Percentiles rank a stretch among this genome's conserved stretches.
phyloP scores from a whole-genome alignment of 202 grass and related monocot genomes.

The Setaria italica region DNA sequence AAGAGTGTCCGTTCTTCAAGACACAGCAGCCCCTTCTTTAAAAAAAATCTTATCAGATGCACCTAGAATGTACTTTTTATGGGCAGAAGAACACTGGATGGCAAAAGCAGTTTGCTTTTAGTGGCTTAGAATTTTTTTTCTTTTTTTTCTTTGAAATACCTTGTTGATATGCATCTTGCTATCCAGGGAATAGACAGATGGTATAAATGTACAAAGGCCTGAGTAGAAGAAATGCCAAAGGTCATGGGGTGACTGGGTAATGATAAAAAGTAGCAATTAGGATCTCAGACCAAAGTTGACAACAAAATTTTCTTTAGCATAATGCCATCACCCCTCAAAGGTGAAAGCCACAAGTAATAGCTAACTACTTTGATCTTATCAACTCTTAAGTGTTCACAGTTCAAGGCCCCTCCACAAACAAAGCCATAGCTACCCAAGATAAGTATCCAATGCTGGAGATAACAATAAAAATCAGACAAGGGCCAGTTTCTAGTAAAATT shows the following conservation, averaged over 20 bases:
- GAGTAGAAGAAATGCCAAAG: not conserved
- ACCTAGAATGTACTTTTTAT: not conserved
- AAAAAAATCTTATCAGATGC: conserved; percentile 17
- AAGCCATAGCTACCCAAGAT: not conserved
- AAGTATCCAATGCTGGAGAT: not conserved
- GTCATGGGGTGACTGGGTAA: not conserved
- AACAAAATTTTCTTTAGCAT: not conserved
- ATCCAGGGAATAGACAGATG: not conserved
- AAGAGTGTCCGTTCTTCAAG: not conserved
- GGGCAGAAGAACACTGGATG: not conserved
- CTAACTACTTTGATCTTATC: conserved; percentile 27
- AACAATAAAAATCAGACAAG: not conserved
- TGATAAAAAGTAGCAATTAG: conserved; percentile 1
- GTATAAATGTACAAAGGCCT: not conserved
- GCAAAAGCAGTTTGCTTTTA: not conserved
- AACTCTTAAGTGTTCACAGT: conserved; percentile 3
- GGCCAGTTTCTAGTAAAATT: not conserved
- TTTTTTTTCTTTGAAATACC: not conserved
- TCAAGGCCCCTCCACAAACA: not conserved
- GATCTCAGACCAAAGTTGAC: not conserved
- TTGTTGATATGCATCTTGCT: conserved; percentile 13
- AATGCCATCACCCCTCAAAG: conserved; percentile 27
- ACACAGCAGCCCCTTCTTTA: not conserved
- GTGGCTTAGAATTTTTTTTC: not conserved
- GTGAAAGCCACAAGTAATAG: conserved; percentile 34